phyloP scores from a whole-genome alignment of 768 basidiomycete species.

The Lanmaoa pseudosensibilis region DNA sequence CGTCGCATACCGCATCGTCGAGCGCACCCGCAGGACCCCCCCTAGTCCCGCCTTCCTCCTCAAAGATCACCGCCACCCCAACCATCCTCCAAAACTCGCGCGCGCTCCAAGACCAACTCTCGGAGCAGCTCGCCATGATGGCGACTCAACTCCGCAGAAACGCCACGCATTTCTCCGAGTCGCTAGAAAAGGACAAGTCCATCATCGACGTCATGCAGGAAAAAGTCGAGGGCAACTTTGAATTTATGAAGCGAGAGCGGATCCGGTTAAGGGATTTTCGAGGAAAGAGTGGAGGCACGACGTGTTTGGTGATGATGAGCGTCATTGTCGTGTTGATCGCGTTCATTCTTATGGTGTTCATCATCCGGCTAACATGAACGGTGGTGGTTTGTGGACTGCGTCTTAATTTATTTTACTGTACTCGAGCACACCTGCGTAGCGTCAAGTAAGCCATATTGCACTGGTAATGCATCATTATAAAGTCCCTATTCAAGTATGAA shows the following conservation, averaged over 20 bases:
- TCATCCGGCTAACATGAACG: slow-evolving; percentile 62
- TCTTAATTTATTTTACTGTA: background rate
- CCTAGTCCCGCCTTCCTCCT: slow-evolving; percentile 34
- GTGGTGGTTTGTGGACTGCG: background rate
- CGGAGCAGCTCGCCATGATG: slow-evolving; percentile 78
- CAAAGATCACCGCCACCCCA: slow-evolving; percentile 36
- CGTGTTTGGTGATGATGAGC: slow-evolving; percentile 66
- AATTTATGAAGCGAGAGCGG: slow-evolving; percentile 65
- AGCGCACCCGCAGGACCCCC: slow-evolving; percentile 23
- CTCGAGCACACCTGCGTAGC: background rate
- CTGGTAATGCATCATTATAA: slow-evolving; percentile 8
- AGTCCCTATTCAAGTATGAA: slow-evolving; percentile 6
- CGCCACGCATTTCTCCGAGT: slow-evolving; percentile 71
- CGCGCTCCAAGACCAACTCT: slow-evolving; percentile 70
- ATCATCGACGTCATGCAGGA: slow-evolving; percentile 65
- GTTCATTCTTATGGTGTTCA: slow-evolving; percentile 68
- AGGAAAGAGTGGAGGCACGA: slow-evolving; percentile 67
- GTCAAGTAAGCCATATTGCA: background rate
- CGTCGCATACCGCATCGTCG: slow-evolving; percentile 1
- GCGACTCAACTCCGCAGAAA: slow-evolving; percentile 85
- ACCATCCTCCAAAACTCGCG: slow-evolving; percentile 55
- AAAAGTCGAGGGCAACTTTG: slow-evolving; percentile 74
- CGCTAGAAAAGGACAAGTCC: slow-evolving; percentile 71
- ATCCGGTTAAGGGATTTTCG: slow-evolving; percentile 58
- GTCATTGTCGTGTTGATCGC: slow-evolving; percentile 65